phyloP scores from a whole-genome alignment of 2,329 filamentous ascomycete species.

The Monosporascus cannonballus region DNA sequence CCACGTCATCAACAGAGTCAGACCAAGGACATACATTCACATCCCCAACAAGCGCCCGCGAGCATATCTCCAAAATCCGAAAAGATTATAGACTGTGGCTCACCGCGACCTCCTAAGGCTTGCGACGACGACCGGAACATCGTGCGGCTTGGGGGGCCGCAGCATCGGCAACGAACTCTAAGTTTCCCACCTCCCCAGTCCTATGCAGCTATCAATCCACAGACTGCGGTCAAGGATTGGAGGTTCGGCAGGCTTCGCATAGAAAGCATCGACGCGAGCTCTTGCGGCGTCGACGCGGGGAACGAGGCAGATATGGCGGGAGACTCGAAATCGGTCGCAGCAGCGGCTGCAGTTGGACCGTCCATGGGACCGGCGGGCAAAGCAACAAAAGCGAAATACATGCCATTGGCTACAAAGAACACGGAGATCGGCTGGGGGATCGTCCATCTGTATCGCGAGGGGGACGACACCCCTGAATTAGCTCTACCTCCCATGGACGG shows the following conservation, averaged over 20 bases:
- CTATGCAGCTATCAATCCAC: slow-evolving; percentile 38
- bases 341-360: slow-evolving; percentile 47
- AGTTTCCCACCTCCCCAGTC: slow-evolving; percentile 38
- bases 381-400: slow-evolving; percentile 76
- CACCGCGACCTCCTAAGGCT: slow-evolving; percentile 27
- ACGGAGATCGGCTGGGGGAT: slow-evolving; percentile 87
- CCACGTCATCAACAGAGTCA: slow-evolving; percentile 1
- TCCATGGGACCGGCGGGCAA: slow-evolving; percentile 56
- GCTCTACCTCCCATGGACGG: slow-evolving; percentile 17
- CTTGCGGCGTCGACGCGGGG: slow-evolving; percentile 14
- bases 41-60: slow-evolving; percentile 8
- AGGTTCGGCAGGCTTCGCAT: slow-evolving; percentile 74
- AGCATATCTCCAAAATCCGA: slow-evolving; percentile 10
- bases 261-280: slow-evolving; percentile 70
- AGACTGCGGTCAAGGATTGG: slow-evolving; percentile 61
- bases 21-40: slow-evolving; percentile 5
- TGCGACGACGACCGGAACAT: slow-evolving; percentile 28
- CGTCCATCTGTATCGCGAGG: slow-evolving; percentile 88
- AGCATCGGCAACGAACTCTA: slow-evolving; percentile 31
- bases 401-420: slow-evolving; percentile 63
- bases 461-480: slow-evolving; percentile 62
- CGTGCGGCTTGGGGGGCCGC: slow-evolving; percentile 33
- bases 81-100: slow-evolving; percentile 45
- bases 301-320: slow-evolving; percentile 26
- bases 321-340: slow-evolving; percentile 35